A percentile compares a stretch with the other conserved stretches of the same genome.
phyloP scores from a whole-genome alignment of 352 stramenopile species.

The Phytophthora ramorum region DNA sequence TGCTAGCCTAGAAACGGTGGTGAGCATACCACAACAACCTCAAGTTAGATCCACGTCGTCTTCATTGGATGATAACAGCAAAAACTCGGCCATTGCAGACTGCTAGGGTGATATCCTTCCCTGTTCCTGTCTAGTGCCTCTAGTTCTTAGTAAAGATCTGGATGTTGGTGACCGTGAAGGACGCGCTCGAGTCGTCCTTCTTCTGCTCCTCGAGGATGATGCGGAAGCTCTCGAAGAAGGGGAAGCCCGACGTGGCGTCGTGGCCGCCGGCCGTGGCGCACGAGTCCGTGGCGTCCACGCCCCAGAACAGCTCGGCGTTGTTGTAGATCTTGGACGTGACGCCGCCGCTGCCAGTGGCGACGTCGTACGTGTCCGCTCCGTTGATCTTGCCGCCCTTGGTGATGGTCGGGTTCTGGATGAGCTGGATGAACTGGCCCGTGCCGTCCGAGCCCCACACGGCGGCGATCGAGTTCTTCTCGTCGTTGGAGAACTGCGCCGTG shows the following conservation, averaged over 20 bases:
- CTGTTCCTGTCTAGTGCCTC: not conserved
- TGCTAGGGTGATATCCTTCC: too few species aligned
- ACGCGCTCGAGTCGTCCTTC: conserved; percentile 67
- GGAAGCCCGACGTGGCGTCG: conserved; percentile 70
- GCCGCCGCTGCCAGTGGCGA: conserved; percentile 48
- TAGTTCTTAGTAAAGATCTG: conserved; percentile 78
- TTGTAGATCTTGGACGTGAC: conserved; percentile 82
- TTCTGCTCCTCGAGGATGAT: conserved; percentile 83
- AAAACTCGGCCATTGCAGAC: too few species aligned
- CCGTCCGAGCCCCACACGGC: conserved; percentile 68
- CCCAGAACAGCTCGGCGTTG: conserved; percentile 77
- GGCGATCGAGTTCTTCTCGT: conserved; percentile 66
- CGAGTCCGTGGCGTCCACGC: conserved; percentile 42
- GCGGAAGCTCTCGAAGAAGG: conserved; percentile 81
- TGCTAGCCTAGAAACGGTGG: too few species aligned
- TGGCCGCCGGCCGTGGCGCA: conserved; percentile 63
- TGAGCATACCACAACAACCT: too few species aligned
- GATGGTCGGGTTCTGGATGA: conserved; percentile 75
- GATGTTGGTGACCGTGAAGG: conserved; percentile 79
- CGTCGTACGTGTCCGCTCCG: conserved; percentile 66
- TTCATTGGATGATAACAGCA: too few species aligned
- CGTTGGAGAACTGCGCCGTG: conserved; percentile 73
- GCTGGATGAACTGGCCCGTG: conserved; percentile 71
- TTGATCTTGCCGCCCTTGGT: conserved; percentile 65
- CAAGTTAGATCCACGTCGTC: too few species aligned